Evolutionary conservation across 2,329 filamentous ascomycete genomes (phyloP).

Genomic region (Fusarium albosuccineum): DNA sequence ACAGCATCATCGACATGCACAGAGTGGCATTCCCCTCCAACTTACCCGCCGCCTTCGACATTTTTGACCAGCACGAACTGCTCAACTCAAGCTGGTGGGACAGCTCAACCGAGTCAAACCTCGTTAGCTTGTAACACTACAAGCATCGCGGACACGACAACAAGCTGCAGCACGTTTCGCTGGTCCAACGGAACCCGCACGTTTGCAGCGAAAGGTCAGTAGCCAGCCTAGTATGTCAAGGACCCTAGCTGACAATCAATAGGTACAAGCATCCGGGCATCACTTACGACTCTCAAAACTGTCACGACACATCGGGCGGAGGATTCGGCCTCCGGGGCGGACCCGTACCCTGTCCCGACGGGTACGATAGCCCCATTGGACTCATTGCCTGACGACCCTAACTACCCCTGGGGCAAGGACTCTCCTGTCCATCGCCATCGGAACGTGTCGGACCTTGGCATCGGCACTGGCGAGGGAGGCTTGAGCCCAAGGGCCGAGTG

Average conservation of each 20-base stretch:
- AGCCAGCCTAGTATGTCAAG: background rate
- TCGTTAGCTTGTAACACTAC: slow-evolving; percentile 44
- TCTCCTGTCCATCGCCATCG: slow-evolving; percentile 53
- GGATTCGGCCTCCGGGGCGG: slow-evolving; percentile 15
- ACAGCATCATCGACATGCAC: slow-evolving; percentile 35
- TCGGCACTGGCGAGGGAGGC: slow-evolving; percentile 35
- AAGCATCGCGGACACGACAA: slow-evolving; percentile 27
- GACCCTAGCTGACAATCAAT: slow-evolving; percentile 10
- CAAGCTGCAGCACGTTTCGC: slow-evolving; percentile 24
- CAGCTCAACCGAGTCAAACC: slow-evolving; percentile 4
- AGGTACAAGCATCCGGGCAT: slow-evolving; percentile 19
- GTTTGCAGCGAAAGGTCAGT: slow-evolving; percentile 32
- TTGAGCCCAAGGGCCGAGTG: slow-evolving; percentile 18
- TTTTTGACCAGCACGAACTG: slow-evolving; percentile 29
- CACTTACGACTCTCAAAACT: slow-evolving; percentile 41
- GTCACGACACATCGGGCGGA: slow-evolving; percentile 25
- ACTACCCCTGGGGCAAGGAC: slow-evolving; percentile 54
- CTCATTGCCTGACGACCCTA: slow-evolving; percentile 47
- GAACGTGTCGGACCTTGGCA: slow-evolving; percentile 45
- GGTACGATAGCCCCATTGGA: slow-evolving; percentile 26
- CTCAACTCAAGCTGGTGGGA: slow-evolving; percentile 6
- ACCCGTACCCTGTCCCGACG: slow-evolving; percentile 37
- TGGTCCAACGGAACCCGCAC: slow-evolving; percentile 37
- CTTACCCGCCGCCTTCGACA: slow-evolving; percentile 3
- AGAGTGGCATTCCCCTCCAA: slow-evolving; percentile 10